Evolutionary conservation across 2,329 filamentous ascomycete genomes (phyloP), one percentile per base, ranked within the genome.

Genomic region (Sporothrix brunneoviolacea): DNA sequence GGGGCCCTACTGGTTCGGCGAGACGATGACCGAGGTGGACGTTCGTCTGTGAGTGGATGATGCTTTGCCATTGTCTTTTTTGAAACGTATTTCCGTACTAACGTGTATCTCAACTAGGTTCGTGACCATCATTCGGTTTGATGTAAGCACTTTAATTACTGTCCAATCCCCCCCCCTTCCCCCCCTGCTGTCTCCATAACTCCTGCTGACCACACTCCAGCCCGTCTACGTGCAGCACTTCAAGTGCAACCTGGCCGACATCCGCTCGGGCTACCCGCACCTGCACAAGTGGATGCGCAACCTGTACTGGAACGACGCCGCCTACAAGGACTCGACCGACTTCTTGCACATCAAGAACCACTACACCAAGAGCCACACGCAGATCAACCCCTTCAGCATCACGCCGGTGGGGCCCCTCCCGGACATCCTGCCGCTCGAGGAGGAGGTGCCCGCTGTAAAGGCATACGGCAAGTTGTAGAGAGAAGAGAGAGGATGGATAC

Each of bases 321-420:
- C 88, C 3, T 96, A 95, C 70, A 72, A 73, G 56, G 80, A 86
- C 46, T 93, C 90, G 54, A 95, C 91, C 19, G 80, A 96, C 67
- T 95, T 95, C 65, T 80, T 94, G 66, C 93, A 98, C 70, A 97
- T 97, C 72, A 96, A 95, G 79, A 85, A 73, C 66, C 81, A 84
- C 65, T 81, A 80, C 64, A 80, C 79, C 54, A 71, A 74, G 59
- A 81, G 76, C 57, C 78, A 82, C 61, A 74, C 73, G 9, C 76
- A 85, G 70, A 84, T 86, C 64, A 86, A 86, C 67, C 82, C 81
- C 15, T 67, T 72, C 44, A 72, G 75, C 35, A 95, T 98, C 63
- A 91, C 89, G 21, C 91, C 91, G 1, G 64, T 95, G 15, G 91
- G 91, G 0, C 91, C 93, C 5, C 60, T 89, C 62, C 91, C 91